These are phyloP conservation scores for Dothidotthia symphoricarpi DNA, from an alignment of 2,329 filamentous ascomycete species.

Conservation along the genomic window DNA sequence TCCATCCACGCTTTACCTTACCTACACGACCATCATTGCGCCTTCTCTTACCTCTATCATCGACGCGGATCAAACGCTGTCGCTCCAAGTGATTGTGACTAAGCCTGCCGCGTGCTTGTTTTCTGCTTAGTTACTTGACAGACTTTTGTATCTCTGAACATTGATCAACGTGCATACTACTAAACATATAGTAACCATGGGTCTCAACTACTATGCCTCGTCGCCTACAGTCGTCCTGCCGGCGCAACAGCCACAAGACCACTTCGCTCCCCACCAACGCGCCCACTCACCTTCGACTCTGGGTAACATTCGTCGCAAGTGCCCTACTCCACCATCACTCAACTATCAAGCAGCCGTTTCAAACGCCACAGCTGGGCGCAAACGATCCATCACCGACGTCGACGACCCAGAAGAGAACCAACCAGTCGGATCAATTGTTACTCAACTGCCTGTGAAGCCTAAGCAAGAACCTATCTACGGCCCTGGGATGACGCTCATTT, in stretches of 20 bases:
- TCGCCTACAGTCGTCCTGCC: constrained; percentile 50
- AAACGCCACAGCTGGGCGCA: constrained; percentile 60
- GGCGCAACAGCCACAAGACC: constrained; percentile 41
- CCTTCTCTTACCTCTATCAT: constrained; percentile 8
- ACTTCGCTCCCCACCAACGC: constrained; percentile 37
- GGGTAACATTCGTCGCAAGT: constrained; percentile 41
- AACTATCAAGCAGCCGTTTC: constrained; percentile 45
- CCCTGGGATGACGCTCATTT: constrained; percentile 71
- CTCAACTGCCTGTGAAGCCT: constrained; percentile 52
- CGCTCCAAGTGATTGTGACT: constrained; percentile 25
- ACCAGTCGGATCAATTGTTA: constrained; percentile 50
- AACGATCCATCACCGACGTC: constrained; percentile 74
- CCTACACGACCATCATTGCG: constrained; percentile 11
- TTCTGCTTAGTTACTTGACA: constrained; percentile 30
- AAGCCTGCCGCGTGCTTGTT: constrained; percentile 25
- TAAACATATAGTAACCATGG: constrained; percentile 45
- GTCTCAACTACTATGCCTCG: constrained; percentile 48
- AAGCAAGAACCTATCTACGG: constrained; percentile 69
- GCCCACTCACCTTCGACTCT: constrained; percentile 33
- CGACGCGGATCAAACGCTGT: constrained; percentile 17
- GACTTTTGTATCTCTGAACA: constrained; percentile 35
- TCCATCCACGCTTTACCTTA: constrained; percentile 12
- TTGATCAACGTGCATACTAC: constrained; percentile 33
- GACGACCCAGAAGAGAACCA: constrained; percentile 64
- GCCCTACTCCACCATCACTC: constrained; percentile 44